phyloP scores from a whole-genome alignment of 2,329 filamentous ascomycete species.

The Colletotrichum echinochloae region DNA sequence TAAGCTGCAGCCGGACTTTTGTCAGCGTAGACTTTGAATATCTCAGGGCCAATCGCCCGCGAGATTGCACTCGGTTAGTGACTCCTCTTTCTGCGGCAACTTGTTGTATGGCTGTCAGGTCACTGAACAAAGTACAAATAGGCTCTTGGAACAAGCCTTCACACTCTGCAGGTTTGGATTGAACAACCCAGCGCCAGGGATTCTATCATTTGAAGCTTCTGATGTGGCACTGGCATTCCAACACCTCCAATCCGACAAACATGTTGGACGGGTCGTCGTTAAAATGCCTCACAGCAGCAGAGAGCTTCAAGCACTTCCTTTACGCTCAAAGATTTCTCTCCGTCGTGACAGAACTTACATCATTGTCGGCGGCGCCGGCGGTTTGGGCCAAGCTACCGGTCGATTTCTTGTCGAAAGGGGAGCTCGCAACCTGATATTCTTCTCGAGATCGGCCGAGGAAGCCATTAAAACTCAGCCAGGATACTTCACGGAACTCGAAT shows the following conservation, averaged over 20 bases:
- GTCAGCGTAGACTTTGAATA: slow-evolving; percentile 49
- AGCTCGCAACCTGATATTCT: slow-evolving; percentile 46
- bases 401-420: slow-evolving; percentile 48
- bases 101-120: not conserved
- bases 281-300: slow-evolving; percentile 33
- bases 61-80: slow-evolving; percentile 18
- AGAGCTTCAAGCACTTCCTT: not conserved
- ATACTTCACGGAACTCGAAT: slow-evolving; percentile 42
- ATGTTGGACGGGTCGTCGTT: slow-evolving; percentile 59
- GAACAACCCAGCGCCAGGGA: slow-evolving; percentile 36
- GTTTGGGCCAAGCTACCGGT: slow-evolving; percentile 47
- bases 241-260: slow-evolving; percentile 56
- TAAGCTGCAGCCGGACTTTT: slow-evolving; percentile 49
- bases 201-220: slow-evolving; percentile 44
- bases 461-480: not conserved
- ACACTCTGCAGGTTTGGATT: slow-evolving; percentile 16
- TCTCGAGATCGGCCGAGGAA: slow-evolving; percentile 45
- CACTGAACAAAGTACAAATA: not conserved
- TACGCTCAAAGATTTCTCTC: not conserved
- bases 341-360: slow-evolving; percentile 44
- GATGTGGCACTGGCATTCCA: slow-evolving; percentile 55
- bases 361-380: slow-evolving; percentile 50
- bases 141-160: slow-evolving; percentile 27
- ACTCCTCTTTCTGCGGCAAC: not conserved
- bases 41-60: not conserved